Percentiles rank a stretch among this genome's conserved stretches.
Evolutionary conservation across 2,329 filamentous ascomycete species (phyloP).

Genomic region (Colletotrichum sansevieriae): DNA sequence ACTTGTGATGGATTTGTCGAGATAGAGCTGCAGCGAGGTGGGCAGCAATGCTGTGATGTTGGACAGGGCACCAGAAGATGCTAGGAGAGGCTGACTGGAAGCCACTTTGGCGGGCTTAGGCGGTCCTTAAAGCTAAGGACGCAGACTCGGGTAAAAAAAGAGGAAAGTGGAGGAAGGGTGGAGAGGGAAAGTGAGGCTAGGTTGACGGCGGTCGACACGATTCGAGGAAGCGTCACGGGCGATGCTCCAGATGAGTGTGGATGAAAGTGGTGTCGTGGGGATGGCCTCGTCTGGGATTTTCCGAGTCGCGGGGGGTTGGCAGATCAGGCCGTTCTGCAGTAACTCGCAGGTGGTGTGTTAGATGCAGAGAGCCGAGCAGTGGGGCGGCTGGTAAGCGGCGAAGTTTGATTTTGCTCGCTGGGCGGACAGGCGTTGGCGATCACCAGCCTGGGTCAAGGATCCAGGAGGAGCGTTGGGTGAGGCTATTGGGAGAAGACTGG

Average conservation of each 20-base stretch:
- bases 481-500: constrained; percentile 39
- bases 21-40: constrained; percentile 63
- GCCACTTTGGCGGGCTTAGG: constrained; percentile 68
- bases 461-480: constrained; percentile 30
- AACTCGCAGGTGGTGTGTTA: constrained; percentile 8
- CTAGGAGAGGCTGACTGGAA: constrained; percentile 69
- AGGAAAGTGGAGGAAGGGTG: constrained; percentile 33
- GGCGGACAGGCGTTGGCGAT: constrained; percentile 32
- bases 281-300: constrained; percentile 37
- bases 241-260: constrained; percentile 20
- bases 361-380: constrained; percentile 23
- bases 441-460: constrained; percentile 40
- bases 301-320: constrained; percentile 35
- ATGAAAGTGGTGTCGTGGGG: constrained; percentile 38
- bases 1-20: constrained; percentile 65
- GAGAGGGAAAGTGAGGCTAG: constrained; percentile 40
- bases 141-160: constrained; percentile 28
- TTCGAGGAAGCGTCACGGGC: constrained; percentile 13
- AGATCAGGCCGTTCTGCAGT: constrained; percentile 39
- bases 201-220: constrained; percentile 16
- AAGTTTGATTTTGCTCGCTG: constrained; percentile 11
- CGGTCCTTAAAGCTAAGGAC: constrained; percentile 44
- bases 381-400: constrained; percentile 7
- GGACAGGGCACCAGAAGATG: constrained; percentile 74
- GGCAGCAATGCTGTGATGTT: constrained; percentile 67